Evolutionary conservation across 257 asterid genomes (phyloP).

Genomic region (Ballota nigra): DNA sequence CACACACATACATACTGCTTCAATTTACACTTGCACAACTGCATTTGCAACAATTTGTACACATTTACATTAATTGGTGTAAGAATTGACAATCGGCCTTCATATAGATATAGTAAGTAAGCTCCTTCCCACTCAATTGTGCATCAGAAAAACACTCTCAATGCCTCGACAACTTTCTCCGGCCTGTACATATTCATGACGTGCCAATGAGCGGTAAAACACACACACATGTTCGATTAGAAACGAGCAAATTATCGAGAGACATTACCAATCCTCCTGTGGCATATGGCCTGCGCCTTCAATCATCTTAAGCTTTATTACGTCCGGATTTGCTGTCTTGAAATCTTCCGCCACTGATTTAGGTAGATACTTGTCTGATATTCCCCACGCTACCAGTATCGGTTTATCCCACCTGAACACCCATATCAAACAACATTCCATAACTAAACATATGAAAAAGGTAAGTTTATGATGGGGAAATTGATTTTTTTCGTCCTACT

Average conservation of each 20-base stretch:
- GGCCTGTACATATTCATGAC: constrained; percentile 58
- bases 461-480: background rate
- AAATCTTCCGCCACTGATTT: constrained; percentile 87
- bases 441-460: background rate
- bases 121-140: background rate
- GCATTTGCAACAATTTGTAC: background rate
- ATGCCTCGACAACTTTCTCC: constrained; percentile 77
- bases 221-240: background rate
- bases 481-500: too few species aligned
- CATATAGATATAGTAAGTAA: background rate
- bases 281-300: constrained; percentile 99
- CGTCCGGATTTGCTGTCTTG: constrained; percentile 54
- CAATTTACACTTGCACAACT: background rate
- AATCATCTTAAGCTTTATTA: constrained; percentile 62
- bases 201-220: constrained; percentile 10
- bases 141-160: constrained; percentile 52
- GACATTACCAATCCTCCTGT: constrained; percentile 90
- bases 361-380: constrained; percentile 96
- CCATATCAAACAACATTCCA: constrained; percentile 18
- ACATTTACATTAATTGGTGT: constrained; percentile 17
- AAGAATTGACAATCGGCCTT: constrained; percentile 9
- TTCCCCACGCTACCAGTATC: constrained; percentile 82
- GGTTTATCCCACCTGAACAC: constrained; percentile 85
- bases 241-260: background rate
- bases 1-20: too few species aligned